Conservation (phyloP, 176 grass and related monocot genomes). For the Poa annua region DNA sequence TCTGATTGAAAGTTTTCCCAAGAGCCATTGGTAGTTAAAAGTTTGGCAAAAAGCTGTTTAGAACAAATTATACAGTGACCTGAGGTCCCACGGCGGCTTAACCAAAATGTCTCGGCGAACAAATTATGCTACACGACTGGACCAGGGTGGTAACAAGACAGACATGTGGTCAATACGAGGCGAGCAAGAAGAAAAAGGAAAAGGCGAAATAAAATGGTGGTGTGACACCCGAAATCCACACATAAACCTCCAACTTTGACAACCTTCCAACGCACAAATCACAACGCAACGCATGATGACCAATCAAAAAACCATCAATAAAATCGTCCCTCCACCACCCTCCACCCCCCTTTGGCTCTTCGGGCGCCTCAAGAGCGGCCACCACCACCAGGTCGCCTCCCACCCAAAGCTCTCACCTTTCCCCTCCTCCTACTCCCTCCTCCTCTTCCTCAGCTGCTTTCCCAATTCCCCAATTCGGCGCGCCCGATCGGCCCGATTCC, state of each 20-base stretch:
- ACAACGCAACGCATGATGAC: background rate
- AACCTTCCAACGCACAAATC: background rate
- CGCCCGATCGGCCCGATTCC: conserved; percentile 15
- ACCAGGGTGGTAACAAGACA: background rate
- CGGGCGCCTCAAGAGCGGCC: conserved; percentile 27
- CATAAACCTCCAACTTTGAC: conserved; percentile 9
- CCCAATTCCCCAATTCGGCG: conserved; percentile 41
- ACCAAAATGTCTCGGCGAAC: too few species aligned
- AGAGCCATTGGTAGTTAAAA: too few species aligned
- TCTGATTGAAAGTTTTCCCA: too few species aligned
- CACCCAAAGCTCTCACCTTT: conserved; percentile 38
- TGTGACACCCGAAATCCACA: conserved; percentile 2
- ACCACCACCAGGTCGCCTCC: background rate
- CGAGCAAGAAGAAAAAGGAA: background rate
- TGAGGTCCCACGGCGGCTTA: too few species aligned
- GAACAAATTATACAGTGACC: too few species aligned
- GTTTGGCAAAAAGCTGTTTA: too few species aligned
- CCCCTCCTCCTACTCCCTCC: background rate
- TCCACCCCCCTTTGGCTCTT: conserved; percentile 19
- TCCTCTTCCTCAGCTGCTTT: conserved; percentile 1
- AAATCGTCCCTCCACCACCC: background rate
- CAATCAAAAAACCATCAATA: conserved; percentile 20
- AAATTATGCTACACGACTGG: background rate
- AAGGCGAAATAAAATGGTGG: background rate
- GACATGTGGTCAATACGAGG: background rate